These are phyloP conservation scores for Gymnopilus dilepis DNA, from an alignment of 768 basidiomycete genomes.

Conservation along the genomic window DNA sequence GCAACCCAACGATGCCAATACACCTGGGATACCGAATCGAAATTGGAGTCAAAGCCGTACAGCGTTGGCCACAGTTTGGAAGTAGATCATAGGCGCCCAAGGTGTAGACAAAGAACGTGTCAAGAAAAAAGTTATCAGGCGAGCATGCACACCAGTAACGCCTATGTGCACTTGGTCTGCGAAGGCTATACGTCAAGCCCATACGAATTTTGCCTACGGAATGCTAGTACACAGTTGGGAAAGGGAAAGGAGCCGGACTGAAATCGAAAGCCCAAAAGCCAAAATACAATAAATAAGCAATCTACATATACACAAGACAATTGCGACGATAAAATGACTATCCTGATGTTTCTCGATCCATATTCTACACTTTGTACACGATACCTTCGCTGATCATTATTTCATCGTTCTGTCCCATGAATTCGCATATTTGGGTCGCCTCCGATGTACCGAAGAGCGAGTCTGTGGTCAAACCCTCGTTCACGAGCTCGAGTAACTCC, in stretches of 20 bases:
- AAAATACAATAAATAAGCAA: background rate
- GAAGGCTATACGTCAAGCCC: too few species aligned
- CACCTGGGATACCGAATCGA: too few species aligned
- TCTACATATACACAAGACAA: background rate
- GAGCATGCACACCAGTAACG: too few species aligned
- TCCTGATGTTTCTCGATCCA: slow-evolving; percentile 17
- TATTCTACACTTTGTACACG: slow-evolving; percentile 76
- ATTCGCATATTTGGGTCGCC: slow-evolving; percentile 70
- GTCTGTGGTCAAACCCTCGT: slow-evolving; percentile 71
- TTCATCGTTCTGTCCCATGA: slow-evolving; percentile 82
- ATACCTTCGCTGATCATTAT: slow-evolving; percentile 89
- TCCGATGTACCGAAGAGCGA: slow-evolving; percentile 83
- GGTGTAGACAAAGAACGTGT: too few species aligned
- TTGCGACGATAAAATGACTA: slow-evolving; percentile 1
- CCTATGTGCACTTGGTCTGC: too few species aligned
- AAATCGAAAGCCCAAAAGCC: background rate
- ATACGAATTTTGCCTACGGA: background rate
- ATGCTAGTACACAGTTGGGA: background rate
- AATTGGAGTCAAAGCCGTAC: too few species aligned
- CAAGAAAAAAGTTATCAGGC: too few species aligned
- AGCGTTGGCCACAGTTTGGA: too few species aligned
- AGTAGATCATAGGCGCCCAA: too few species aligned
- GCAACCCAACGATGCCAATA: too few species aligned
- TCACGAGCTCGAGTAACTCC: slow-evolving; percentile 74
- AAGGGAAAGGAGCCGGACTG: too few species aligned